These are phyloP conservation scores for Ustilaginoidea virens DNA, from an alignment of 2,329 filamentous ascomycete genomes.

Conservation along the genomic window DNA sequence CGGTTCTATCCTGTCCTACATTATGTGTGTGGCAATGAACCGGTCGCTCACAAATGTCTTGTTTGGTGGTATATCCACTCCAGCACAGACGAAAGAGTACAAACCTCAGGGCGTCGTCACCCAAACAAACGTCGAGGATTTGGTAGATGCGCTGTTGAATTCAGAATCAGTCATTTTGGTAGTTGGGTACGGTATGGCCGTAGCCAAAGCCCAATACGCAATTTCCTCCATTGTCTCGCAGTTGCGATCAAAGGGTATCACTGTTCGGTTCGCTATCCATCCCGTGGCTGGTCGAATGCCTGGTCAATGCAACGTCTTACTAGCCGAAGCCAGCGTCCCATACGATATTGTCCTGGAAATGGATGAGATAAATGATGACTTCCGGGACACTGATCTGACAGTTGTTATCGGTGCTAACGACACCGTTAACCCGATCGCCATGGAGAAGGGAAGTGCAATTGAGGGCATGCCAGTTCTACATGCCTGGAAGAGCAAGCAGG, in stretches of 20 bases:
- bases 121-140: conserved; percentile 65
- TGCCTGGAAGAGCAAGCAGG: conserved; percentile 87
- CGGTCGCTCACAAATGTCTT: conserved; percentile 77
- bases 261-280: conserved; percentile 79
- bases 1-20: conserved; percentile 77
- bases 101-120: conserved; percentile 71
- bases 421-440: conserved; percentile 78
- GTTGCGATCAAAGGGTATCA: conserved; percentile 60
- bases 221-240: conserved; percentile 67
- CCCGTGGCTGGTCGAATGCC: conserved; percentile 87
- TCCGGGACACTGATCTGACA: conserved; percentile 69
- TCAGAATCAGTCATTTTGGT: conserved; percentile 80
- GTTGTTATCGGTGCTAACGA: conserved; percentile 88
- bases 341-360: conserved; percentile 91
- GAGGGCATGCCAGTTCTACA: conserved; percentile 88
- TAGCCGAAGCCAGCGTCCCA: conserved; percentile 75
- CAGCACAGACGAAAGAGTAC: conserved; percentile 41
- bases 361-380: conserved; percentile 94
- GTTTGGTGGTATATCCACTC: conserved; percentile 55
- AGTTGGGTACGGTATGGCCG: conserved; percentile 88
- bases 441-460: conserved; percentile 71
- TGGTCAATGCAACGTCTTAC: conserved; percentile 79
- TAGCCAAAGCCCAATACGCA: conserved; percentile 84
- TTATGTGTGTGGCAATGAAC: conserved; percentile 85
- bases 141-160: conserved; percentile 57